phyloP scores from a whole-genome alignment of 257 asterid species.

The Solanum piurae region DNA sequence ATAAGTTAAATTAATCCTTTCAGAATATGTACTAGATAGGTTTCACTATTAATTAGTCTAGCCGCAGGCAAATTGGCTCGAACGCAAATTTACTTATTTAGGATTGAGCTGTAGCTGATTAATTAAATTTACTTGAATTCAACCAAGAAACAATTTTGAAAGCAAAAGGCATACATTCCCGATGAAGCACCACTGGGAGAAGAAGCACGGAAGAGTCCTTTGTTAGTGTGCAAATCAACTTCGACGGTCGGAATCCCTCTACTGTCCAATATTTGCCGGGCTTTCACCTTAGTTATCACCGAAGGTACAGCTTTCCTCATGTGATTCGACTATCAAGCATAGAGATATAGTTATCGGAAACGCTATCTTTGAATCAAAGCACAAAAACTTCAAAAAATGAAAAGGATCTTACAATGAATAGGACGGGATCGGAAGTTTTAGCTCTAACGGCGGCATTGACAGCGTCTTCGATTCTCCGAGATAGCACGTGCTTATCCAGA shows the following conservation, averaged over 20 bases:
- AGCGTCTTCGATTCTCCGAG: slow-evolving; percentile 95
- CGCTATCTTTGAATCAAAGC: not conserved
- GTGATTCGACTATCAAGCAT: slow-evolving; percentile 54
- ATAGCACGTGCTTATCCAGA: slow-evolving; percentile 79
- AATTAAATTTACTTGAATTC: not conserved
- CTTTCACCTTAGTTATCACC: slow-evolving; percentile 80
- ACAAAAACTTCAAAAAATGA: not conserved
- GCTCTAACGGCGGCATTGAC: slow-evolving; percentile 99
- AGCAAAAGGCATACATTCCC: slow-evolving; percentile 42
- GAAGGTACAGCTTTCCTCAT: slow-evolving; percentile 85
- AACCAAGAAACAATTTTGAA: not conserved
- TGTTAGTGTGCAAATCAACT: slow-evolving; percentile 83
- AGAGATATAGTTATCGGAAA: not conserved
- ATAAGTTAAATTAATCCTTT: not conserved
- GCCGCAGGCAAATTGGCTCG: not conserved
- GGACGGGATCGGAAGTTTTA: slow-evolving; percentile 87
- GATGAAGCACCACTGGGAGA: slow-evolving; percentile 74
- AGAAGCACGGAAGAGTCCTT: slow-evolving; percentile 88
- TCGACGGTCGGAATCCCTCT: slow-evolving; percentile 99
- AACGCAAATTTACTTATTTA: not conserved
- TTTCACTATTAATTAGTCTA: not conserved
- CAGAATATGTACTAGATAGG: not conserved
- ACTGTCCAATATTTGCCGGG: slow-evolving; percentile 91
- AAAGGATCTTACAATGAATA: slow-evolving; percentile 46
- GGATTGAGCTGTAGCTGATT: not conserved